phyloP scores from a whole-genome alignment of 331 rosid genomes.

The Phaseolus coccineus region DNA sequence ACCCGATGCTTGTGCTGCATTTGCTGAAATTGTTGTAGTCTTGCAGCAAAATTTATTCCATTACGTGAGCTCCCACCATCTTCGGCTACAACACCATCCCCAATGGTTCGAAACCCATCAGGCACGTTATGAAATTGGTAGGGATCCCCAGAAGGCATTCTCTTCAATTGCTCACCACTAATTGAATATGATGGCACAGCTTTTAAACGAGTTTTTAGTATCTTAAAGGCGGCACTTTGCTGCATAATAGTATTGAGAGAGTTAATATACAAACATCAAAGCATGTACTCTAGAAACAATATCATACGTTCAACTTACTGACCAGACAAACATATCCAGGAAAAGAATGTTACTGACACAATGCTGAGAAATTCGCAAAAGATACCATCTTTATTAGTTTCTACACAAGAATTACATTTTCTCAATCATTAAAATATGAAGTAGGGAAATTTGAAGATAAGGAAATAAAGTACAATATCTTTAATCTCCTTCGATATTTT shows the following conservation, averaged over 20 bases:
- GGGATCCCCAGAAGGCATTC: conserved; percentile 64
- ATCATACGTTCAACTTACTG: neutral
- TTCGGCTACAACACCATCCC: conserved; percentile 68
- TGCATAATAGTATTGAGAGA: conserved; percentile 48
- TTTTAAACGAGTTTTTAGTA: conserved; percentile 87
- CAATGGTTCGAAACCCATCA: conserved; percentile 60
- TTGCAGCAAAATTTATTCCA: conserved; percentile 73
- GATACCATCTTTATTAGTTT: no score
- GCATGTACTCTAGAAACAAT: neutral
- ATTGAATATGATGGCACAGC: conserved; percentile 80
- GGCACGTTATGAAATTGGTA: conserved; percentile 63
- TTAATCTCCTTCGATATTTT: no score
- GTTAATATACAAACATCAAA: conserved; percentile 35
- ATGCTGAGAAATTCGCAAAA: neutral
- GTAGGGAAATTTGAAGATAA: no score
- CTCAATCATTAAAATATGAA: no score
- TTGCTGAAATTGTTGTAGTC: conserved; percentile 82
- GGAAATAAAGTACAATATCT: no score
- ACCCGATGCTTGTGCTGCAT: conserved; percentile 83
- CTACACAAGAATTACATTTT: no score
- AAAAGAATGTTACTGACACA: neutral
- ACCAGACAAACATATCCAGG: neutral
- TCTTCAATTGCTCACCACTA: conserved; percentile 63
- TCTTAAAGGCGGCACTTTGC: conserved; percentile 99
- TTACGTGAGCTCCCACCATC: conserved; percentile 59